phyloP scores from a whole-genome alignment of 345 rosid genomes.

The Chamaenerion angustifolium region DNA sequence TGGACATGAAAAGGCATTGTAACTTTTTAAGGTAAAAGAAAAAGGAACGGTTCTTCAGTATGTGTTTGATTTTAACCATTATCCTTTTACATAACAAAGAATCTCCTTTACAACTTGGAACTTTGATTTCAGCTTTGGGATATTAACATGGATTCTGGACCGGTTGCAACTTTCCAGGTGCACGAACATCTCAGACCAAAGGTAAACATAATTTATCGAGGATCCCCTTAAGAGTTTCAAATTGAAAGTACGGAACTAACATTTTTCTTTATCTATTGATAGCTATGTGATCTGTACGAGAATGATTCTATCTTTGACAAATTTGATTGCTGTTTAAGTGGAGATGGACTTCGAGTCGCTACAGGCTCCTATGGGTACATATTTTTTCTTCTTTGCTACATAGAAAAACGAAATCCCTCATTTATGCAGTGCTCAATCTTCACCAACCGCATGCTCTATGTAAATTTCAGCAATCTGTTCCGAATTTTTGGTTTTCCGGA shows the following conservation, averaged over 20 bases:
- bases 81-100: not conserved
- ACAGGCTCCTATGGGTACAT: slow-evolving; percentile 65
- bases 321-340: slow-evolving; percentile 49
- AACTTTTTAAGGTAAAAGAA: too few relatives aligned
- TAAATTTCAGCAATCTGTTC: slow-evolving; percentile 44
- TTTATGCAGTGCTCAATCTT: not conserved
- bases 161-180: slow-evolving; percentile 81
- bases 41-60: too few relatives aligned
- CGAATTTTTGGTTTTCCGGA: slow-evolving; percentile 52
- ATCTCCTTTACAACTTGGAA: not conserved
- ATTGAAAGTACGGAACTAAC: slow-evolving; percentile 6
- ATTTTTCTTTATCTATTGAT: slow-evolving; percentile 9
- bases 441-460: too few relatives aligned
- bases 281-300: slow-evolving; percentile 64
- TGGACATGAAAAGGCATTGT: too few relatives aligned
- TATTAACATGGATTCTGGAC: slow-evolving; percentile 69
- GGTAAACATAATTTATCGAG: slow-evolving; percentile 19
- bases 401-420: not conserved
- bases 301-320: slow-evolving; percentile 56
- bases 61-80: not conserved
- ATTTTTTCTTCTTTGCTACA: slow-evolving; percentile 1
- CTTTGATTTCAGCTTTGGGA: slow-evolving; percentile 57
- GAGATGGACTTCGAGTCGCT: slow-evolving; percentile 48
- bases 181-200: slow-evolving; percentile 83
- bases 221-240: slow-evolving; percentile 1